phyloP scores from a whole-genome alignment of 2,329 filamentous ascomycete species.

The Cyclaneusma minus region DNA sequence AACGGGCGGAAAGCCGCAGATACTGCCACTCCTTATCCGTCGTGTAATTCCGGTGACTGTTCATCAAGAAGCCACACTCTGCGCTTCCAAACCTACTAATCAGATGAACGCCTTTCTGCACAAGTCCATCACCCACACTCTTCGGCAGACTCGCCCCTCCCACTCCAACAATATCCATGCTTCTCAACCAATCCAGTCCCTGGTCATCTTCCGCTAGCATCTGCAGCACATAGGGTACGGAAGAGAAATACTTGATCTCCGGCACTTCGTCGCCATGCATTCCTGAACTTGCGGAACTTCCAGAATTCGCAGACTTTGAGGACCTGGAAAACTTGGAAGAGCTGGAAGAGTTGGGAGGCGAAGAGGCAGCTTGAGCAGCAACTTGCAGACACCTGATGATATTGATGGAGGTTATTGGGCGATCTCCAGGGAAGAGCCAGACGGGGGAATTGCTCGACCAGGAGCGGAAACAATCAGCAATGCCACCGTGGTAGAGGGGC shows the following conservation, averaged over 20 bases:
- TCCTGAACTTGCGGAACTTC: too few relatives aligned
- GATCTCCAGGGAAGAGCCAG: conserved; percentile 43
- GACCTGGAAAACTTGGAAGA: too few relatives aligned
- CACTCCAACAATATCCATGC: conserved; percentile 46
- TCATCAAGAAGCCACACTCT: conserved; percentile 51
- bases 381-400: conserved; percentile 30
- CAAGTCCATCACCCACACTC: conserved; percentile 35
- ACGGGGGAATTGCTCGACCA: conserved; percentile 44
- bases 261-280: too few relatives aligned
- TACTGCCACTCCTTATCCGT: conserved; percentile 45
- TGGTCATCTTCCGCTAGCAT: conserved; percentile 28
- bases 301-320: too few relatives aligned
- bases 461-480: conserved; percentile 44
- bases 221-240: conserved; percentile 42
- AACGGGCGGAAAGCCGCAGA: conserved; percentile 27
- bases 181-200: conserved; percentile 26
- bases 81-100: conserved; percentile 49
- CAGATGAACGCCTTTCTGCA: conserved; percentile 34
- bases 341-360: conserved; percentile 7
- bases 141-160: conserved; percentile 42
- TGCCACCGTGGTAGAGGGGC: conserved; percentile 48
- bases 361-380: conserved; percentile 14
- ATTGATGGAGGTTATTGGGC: conserved; percentile 39
- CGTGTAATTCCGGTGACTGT: conserved; percentile 39
- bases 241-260: conserved; percentile 44